phyloP scores from a whole-genome alignment of 2,329 filamentous ascomycete genomes.

The Phoma herbarum region DNA sequence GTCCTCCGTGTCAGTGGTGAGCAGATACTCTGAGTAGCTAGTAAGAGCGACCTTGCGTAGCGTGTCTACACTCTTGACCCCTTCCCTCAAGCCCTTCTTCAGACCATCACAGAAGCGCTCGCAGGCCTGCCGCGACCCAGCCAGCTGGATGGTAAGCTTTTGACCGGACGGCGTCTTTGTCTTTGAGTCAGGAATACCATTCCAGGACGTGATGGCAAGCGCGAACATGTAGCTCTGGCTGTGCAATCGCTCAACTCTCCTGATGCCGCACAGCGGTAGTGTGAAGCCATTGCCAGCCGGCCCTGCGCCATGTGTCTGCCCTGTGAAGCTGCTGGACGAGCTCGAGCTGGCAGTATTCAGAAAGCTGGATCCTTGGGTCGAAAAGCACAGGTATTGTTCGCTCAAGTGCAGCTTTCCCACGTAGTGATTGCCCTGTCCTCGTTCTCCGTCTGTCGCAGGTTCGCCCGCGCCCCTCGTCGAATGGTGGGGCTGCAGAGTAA shows the following conservation, averaged over 20 bases:
- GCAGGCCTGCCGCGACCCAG: slow-evolving; percentile 85
- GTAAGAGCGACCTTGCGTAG: slow-evolving; percentile 81
- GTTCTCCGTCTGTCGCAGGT: slow-evolving; percentile 54
- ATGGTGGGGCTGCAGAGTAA: slow-evolving; percentile 80
- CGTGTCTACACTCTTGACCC: slow-evolving; percentile 86
- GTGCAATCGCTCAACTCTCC: slow-evolving; percentile 90
- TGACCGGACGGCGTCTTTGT: slow-evolving; percentile 67
- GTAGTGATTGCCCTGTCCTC: slow-evolving; percentile 79
- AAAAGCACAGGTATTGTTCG: slow-evolving; percentile 96
- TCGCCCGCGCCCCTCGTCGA: slow-evolving; percentile 55
- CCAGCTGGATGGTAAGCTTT: slow-evolving; percentile 89
- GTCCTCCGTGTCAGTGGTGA: slow-evolving; percentile 60
- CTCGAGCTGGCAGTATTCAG: slow-evolving; percentile 78
- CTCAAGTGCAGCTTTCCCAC: slow-evolving; percentile 91
- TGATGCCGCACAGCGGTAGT: slow-evolving; percentile 88
- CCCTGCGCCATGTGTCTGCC: slow-evolving; percentile 90
- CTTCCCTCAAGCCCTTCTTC: slow-evolving; percentile 86
- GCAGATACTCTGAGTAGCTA: slow-evolving; percentile 77
- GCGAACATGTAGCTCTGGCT: slow-evolving; percentile 93
- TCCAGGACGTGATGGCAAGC: slow-evolving; percentile 94
- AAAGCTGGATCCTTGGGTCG: slow-evolving; percentile 90
- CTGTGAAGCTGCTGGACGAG: slow-evolving; percentile 85
- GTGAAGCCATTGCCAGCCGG: slow-evolving; percentile 96
- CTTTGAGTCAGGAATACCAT: slow-evolving; percentile 62
- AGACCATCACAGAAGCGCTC: slow-evolving; percentile 96